Conservation (phyloP, 176 grass and related monocot species). For the Aegilops longissima region DNA sequence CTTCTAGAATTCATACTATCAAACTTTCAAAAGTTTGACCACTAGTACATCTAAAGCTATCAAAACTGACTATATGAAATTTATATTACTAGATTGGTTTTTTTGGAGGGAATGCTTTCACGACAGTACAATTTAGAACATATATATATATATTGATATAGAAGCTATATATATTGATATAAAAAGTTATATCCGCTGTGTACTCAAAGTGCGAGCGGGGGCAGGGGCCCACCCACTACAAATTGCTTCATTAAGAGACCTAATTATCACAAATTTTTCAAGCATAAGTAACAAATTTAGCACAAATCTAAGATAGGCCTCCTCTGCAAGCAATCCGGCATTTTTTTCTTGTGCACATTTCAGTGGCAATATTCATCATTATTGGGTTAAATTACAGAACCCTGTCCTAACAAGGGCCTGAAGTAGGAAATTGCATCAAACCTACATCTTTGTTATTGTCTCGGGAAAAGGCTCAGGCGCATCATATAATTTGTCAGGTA, state of each 20-base stretch:
- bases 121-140: background rate
- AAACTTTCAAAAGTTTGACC: constrained; percentile 1
- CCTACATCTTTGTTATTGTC: background rate
- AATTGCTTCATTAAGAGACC: background rate
- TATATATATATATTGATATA: background rate
- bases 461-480: no score
- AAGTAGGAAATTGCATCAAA: background rate
- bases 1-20: background rate
- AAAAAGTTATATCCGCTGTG: background rate
- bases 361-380: background rate
- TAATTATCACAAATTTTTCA: background rate
- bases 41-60: background rate
- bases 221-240: background rate
- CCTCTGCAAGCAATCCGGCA: background rate
- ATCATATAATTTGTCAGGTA: no score
- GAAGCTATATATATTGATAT: background rate
- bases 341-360: background rate
- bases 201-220: background rate
- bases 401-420: background rate
- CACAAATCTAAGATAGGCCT: background rate
- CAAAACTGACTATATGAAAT: background rate
- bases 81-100: background rate
- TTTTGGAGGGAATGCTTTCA: background rate
- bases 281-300: background rate
- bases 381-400: background rate